A percentile compares a stretch with the other conserved stretches of the same genome.
phyloP scores from a whole-genome alignment of 257 asterid species.

The Penstemon davidsonii region DNA sequence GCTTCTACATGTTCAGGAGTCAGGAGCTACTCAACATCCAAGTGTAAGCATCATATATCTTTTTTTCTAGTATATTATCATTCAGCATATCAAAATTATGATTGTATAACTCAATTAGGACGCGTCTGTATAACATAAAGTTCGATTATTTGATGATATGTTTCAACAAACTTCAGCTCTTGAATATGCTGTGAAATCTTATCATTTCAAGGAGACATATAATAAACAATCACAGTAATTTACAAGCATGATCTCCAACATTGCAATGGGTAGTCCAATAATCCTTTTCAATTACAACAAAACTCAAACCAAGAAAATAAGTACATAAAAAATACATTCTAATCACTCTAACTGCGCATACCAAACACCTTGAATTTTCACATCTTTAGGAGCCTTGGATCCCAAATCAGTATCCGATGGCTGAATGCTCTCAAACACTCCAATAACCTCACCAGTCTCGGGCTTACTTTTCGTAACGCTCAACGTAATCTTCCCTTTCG shows the following conservation, averaged over 20 bases:
- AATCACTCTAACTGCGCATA: conserved; percentile 36
- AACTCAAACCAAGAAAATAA: conserved; percentile 34
- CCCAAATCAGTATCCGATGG: conserved; percentile 98
- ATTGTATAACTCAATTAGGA: background rate
- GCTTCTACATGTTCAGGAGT: background rate
- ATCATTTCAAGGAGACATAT: conserved; percentile 12
- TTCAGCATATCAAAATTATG: background rate
- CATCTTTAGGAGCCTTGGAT: conserved; percentile 90
- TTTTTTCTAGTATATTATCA: background rate
- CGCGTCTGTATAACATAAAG: background rate
- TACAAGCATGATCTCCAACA: conserved; percentile 49
- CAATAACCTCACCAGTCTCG: conserved; percentile 92
- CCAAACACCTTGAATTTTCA: conserved; percentile 94
- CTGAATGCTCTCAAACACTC: conserved; percentile 93
- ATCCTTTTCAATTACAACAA: conserved; percentile 35
- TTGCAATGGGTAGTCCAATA: conserved; percentile 18
- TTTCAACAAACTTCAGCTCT: background rate
- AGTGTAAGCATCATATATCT: background rate
- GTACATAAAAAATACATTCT: background rate
- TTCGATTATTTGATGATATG: background rate
- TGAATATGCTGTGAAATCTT: background rate
- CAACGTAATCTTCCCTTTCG: conserved; percentile 77
- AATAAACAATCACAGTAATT: conserved; percentile 30
- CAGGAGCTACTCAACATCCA: background rate
- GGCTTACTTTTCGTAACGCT: conserved; percentile 82